Conservation (phyloP, 1,284 basidiomycete species). For the Irpex sp. region DNA sequence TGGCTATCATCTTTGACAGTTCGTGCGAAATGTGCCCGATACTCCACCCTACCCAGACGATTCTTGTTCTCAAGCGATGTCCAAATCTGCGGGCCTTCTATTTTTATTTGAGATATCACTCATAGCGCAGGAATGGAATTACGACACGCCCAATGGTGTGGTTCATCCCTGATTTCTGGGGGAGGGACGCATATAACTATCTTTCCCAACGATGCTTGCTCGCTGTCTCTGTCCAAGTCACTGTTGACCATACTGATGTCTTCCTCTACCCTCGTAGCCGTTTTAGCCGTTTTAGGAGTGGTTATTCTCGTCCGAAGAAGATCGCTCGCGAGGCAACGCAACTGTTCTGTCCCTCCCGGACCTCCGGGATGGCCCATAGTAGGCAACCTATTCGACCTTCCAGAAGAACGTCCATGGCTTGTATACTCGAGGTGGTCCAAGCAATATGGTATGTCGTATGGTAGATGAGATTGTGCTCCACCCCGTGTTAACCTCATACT, state of each 20-base stretch:
- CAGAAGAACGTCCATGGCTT: constrained; percentile 5
- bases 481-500: not conserved
- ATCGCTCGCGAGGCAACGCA: not conserved
- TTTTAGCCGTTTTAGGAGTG: not conserved
- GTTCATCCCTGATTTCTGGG: no score
- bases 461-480: not conserved
- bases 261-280: not conserved
- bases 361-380: constrained; percentile 2
- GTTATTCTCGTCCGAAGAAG: not conserved
- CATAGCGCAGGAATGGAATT: not conserved
- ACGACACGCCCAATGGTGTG: no score
- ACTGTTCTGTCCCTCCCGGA: not conserved
- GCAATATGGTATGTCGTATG: not conserved
- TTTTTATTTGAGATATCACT: not conserved
- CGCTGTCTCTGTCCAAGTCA: not conserved
- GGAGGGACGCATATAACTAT: no score
- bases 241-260: not conserved
- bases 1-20: not conserved
- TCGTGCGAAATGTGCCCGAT: not conserved
- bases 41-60: not conserved
- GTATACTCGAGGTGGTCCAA: constrained; percentile 5
- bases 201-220: not conserved
- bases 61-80: not conserved
- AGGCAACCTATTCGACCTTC: constrained; percentile 3
- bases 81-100: not conserved